A percentile compares a stretch with the other conserved stretches of the same genome.
Conservation (phyloP, 2,329 filamentous ascomycete genomes). For the Microcyclospora pomicola region DNA sequence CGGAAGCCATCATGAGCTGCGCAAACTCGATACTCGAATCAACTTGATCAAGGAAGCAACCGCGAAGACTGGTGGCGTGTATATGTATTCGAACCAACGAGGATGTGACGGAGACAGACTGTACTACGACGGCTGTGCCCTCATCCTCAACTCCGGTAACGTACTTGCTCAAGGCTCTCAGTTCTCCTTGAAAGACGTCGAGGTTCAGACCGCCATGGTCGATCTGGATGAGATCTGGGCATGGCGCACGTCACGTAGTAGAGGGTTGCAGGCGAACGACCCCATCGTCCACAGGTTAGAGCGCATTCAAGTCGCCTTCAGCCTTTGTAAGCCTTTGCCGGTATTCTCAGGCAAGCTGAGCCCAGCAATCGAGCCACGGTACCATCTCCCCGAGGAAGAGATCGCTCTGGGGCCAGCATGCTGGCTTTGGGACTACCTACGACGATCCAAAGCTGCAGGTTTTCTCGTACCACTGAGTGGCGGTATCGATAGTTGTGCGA, state of each 20-base stretch:
- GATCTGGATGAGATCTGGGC: slow-evolving; percentile 56
- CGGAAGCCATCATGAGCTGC: slow-evolving; percentile 53
- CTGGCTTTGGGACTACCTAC: slow-evolving; percentile 53
- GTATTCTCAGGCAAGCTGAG: slow-evolving; percentile 2
- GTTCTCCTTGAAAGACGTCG: slow-evolving; percentile 46
- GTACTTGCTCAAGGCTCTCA: slow-evolving; percentile 53
- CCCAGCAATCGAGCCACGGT: slow-evolving; percentile 30
- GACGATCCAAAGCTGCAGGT: slow-evolving; percentile 38
- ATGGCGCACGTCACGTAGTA: slow-evolving; percentile 42
- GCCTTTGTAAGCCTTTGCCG: slow-evolving; percentile 20
- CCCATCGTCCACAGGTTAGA: slow-evolving; percentile 32
- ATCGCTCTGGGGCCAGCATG: slow-evolving; percentile 51
- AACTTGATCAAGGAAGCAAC: slow-evolving; percentile 55
- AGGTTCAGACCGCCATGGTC: slow-evolving; percentile 41
- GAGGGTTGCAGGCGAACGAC: slow-evolving; percentile 44
- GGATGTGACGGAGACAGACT: slow-evolving; percentile 46
- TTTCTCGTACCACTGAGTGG: slow-evolving; percentile 46
- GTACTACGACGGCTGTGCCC: slow-evolving; percentile 48
- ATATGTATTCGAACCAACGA: slow-evolving; percentile 49
- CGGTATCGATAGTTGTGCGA: slow-evolving; percentile 48
- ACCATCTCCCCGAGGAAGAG: slow-evolving; percentile 51
- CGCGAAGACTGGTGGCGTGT: slow-evolving; percentile 45
- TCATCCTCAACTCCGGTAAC: slow-evolving; percentile 49
- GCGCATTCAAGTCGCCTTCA: slow-evolving; percentile 31
- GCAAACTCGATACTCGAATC: slow-evolving; percentile 50